Percentiles rank a stretch among this genome's conserved stretches.
phyloP scores from a whole-genome alignment of 2,329 filamentous ascomycete species.

The Aureobasidium sp. region DNA sequence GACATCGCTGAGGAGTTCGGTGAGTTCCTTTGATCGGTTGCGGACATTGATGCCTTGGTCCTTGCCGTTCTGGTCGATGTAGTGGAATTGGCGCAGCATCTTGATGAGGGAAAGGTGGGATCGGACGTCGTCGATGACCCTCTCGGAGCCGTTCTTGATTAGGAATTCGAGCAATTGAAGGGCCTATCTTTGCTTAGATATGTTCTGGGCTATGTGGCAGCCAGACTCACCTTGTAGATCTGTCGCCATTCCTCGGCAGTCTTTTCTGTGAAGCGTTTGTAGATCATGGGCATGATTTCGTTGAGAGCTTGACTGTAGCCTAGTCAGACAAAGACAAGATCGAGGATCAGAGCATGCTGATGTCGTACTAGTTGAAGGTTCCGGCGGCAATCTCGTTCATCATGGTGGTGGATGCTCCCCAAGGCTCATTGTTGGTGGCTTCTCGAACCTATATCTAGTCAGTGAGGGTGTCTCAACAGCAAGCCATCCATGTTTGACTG shows the following conservation, averaged over 20 bases:
- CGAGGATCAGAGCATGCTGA: not conserved
- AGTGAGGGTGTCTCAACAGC: not conserved
- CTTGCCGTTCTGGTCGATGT: conserved; percentile 90
- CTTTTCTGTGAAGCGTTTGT: conserved; percentile 98
- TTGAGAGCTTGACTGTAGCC: conserved; percentile 82
- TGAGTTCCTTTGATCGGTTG: conserved; percentile 90
- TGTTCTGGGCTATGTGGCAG: conserved; percentile 16
- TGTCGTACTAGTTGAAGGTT: conserved; percentile 89
- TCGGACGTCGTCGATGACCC: conserved; percentile 93
- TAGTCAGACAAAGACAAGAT: conserved; percentile 17
- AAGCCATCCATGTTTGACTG: conserved; percentile 11
- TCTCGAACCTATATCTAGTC: conserved; percentile 66
- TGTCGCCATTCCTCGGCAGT: conserved; percentile 97
- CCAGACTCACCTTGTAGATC: conserved; percentile 77
- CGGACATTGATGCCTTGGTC: conserved; percentile 97
- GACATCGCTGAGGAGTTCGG: conserved; percentile 86
- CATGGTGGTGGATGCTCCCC: conserved; percentile 72
- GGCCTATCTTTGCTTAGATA: conserved; percentile 32
- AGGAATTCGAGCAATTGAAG: conserved; percentile 94
- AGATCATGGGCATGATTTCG: conserved; percentile 99
- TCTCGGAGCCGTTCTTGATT: conserved; percentile 95
- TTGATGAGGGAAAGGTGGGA: conserved; percentile 92
- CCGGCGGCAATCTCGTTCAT: conserved; percentile 99
- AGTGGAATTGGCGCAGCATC: conserved; percentile 98
- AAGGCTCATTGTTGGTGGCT: conserved; percentile 98